These are phyloP conservation scores for Buxus sempervirens DNA, from an alignment of 164 flowering plant genomes.

Conservation along the genomic window DNA sequence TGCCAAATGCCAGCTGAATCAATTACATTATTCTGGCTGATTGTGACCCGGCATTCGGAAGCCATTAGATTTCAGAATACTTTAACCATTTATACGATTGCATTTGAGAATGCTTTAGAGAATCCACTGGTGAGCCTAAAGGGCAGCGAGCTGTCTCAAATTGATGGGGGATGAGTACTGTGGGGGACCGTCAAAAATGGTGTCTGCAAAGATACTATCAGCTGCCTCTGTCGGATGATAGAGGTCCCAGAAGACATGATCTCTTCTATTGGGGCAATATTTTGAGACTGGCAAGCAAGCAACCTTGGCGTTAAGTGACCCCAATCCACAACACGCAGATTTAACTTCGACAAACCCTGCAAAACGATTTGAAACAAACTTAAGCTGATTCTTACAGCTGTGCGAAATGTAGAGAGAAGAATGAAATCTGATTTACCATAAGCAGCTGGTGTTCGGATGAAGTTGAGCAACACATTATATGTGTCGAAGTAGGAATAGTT, in stretches of 20 bases:
- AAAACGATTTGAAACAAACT: not conserved
- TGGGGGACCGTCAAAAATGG: slow-evolving; percentile 37
- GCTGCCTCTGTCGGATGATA: slow-evolving; percentile 75
- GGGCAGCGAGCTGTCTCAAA: slow-evolving; percentile 36
- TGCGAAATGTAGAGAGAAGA: too few species aligned
- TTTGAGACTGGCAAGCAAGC: slow-evolving; percentile 56
- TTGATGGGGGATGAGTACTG: slow-evolving; percentile 41
- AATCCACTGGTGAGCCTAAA: slow-evolving; percentile 6
- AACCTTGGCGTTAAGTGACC: slow-evolving; percentile 43
- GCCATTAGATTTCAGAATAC: too few species aligned
- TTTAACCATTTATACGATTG: too few species aligned
- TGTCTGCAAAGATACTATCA: slow-evolving; percentile 32
- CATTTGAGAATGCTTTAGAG: too few species aligned
- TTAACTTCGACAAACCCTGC: slow-evolving; percentile 69
- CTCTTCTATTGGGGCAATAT: slow-evolving; percentile 52
- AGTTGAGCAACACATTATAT: slow-evolving; percentile 32
- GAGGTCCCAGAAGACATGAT: slow-evolving; percentile 82
- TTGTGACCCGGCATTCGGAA: too few species aligned
- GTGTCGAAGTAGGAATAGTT: slow-evolving; percentile 54
- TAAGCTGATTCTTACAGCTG: too few species aligned
- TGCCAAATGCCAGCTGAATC: too few species aligned
- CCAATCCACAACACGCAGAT: slow-evolving; percentile 86
- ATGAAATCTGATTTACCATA: slow-evolving; percentile 58
- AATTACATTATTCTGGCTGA: too few species aligned
- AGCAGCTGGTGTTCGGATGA: slow-evolving; percentile 44